Base-by-base conservation (phyloP, 225 moss, liverwort and hornwort species). In the Takakia lepidozioides region DNA sequence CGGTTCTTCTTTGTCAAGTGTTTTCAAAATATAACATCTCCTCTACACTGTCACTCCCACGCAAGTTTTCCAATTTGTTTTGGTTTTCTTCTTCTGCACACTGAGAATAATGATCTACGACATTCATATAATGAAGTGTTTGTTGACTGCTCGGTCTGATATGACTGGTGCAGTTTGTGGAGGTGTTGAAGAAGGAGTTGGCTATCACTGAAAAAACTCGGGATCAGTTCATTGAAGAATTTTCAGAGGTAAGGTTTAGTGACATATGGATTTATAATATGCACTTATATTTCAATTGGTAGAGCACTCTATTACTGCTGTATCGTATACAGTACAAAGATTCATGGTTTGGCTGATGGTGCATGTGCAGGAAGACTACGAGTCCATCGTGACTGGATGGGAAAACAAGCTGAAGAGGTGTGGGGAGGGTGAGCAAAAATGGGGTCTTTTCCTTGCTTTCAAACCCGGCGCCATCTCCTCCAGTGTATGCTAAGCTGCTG, bases 351-450 rank as follows among this genome's bases (percentile, higher is more conserved):
- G 14, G 43, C 10, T 44, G n/a, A 19, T 22, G 18, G 17, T 13
- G 43, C 2, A 19, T 69, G 46, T 62, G 43, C 64, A 82, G 85
- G 64, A 73, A 46, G 98, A 98, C 38, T 98, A 85, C 62, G 60
- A 87, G 27, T 83, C 87, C 63, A 87, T 91, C 17, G 81, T 98
- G 4, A 72, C 69, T 16, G 98, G 98, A 20, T 98, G 98, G 98
- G 75, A 87, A 57, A 66, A 75, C 23, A 98, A 98, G 62, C 58
- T 98, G 80, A 67, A 76, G 53, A 73, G 91, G 17, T 88, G 84
- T 37, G 62, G 46, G 9, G 63, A 71, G 3, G 81, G 75, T 8
- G 85, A 98, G 51, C 98, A 98, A 37, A 98, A 98, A 57, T 98
- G 98, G 91, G 91, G 83, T 13, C 71, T 98, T 13, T 98, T 98